Base-by-base conservation (phyloP, 345 rosid genomes). In the Brassica incana region DNA sequence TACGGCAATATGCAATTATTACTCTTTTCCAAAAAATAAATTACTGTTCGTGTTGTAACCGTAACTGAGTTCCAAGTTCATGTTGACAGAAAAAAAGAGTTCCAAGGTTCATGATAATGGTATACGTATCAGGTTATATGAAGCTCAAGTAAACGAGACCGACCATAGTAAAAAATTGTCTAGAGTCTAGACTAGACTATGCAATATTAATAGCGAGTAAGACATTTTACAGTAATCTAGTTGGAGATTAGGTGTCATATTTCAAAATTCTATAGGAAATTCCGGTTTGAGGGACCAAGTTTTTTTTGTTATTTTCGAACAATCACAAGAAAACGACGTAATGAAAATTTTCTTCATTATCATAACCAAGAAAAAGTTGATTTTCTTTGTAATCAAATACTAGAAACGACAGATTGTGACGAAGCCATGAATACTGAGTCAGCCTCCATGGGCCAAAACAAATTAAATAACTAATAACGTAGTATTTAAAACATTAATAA, bases 151-250 rank as follows among this genome's bases (percentile, higher is more conserved):
- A 60, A 64, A 64, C 62, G n/a, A 64, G 48, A 8, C 32, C 8
- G 48, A 40, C 2, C 48, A 40, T 40, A 40, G 48, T 36, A 36
- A 8, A 38, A 40, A 2, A 9, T 9, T 40, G 48, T 40, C 48
- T 50, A 54, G 3, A 54, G 8, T 76, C 27, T 61, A 60, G 62
- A 66, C 40, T 59, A 59, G n/a, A 66, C 40, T 67, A 29, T 33
- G 20, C 69, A 67, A 74, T 68, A 62, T 11, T 11, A 68, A 62
- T 52, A 52, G 29, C 36, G 50, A 80, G 78, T 68, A 18, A 25
- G 75, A 69, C 75, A 69, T 35, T 38, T 36, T 52, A 69, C 72
- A 75, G 76, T 75, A 75, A 75, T 56, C 43, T 80, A 11, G 83
- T 74, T 80, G 83, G 67, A 80, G 62, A 80, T 67, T 67, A 60